A percentile compares a stretch with the other conserved stretches of the same genome.
These are phyloP conservation scores for Odontarrhena argentea DNA, from an alignment of 345 rosid species.

Conservation along the genomic window DNA sequence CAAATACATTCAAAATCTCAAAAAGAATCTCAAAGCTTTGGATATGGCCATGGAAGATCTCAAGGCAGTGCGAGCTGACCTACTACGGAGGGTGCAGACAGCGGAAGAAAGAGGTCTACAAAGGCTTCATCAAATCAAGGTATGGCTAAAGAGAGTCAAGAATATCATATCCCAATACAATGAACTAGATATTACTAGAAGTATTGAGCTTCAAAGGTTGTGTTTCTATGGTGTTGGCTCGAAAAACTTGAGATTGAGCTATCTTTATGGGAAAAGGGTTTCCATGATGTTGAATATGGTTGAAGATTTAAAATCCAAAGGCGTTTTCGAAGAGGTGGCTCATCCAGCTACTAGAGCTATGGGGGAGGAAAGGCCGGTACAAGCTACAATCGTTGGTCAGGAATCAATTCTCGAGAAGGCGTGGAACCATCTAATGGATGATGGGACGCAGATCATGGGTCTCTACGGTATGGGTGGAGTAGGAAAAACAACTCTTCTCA, in stretches of 20 bases:
- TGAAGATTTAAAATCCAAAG: neutral
- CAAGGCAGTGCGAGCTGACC: conserved; percentile 23
- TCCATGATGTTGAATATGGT: conserved; percentile 10
- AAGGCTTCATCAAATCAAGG: conserved; percentile 19
- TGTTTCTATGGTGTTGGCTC: conserved; percentile 11
- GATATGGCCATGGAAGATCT: conserved; percentile 29
- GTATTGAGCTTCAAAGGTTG: conserved; percentile 13
- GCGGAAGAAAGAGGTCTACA: conserved; percentile 21
- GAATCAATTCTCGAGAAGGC: conserved; percentile 15
- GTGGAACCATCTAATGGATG: conserved; percentile 23
- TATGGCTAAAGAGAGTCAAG: conserved; percentile 32
- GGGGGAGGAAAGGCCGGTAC: conserved; percentile 12
- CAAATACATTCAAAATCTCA: neutral
- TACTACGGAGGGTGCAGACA: conserved; percentile 9
- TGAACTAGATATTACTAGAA: neutral
- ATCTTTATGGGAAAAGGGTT: conserved; percentile 5
- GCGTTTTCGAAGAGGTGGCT: conserved; percentile 26
- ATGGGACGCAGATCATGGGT: conserved; percentile 25
- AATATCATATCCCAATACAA: neutral
- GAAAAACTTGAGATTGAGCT: conserved; percentile 6
- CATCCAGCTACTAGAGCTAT: conserved; percentile 1
- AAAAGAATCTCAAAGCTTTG: conserved; percentile 22
- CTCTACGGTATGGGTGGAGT: conserved; percentile 35
- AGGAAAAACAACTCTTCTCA: too few species aligned
- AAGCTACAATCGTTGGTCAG: conserved; percentile 22